These are phyloP conservation scores for Coemansia sp. DNA, from an alignment of 192 early-diverging fungal species.

Conservation along the genomic window DNA sequence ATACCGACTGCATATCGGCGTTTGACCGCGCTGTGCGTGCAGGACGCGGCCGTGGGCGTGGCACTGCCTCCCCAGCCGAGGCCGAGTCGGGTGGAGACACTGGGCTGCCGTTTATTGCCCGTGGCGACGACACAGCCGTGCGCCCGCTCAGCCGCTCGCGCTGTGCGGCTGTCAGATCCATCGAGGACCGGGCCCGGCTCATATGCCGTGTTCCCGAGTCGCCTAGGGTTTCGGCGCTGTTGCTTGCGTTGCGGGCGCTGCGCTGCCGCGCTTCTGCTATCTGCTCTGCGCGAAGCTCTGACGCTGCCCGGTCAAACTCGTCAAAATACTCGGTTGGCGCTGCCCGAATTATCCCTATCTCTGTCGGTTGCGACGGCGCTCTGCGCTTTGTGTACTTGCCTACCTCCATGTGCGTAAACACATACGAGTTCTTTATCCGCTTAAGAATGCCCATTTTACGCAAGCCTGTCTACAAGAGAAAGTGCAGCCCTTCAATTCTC, in stretches of 20 bases:
- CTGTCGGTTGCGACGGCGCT: neutral
- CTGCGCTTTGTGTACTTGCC: conserved; percentile 58
- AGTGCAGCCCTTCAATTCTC: too few relatives aligned
- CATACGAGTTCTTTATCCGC: conserved; percentile 52
- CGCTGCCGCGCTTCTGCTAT: conserved; percentile 8
- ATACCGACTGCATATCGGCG: conserved; percentile 48
- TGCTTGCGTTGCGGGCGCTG: conserved; percentile 1
- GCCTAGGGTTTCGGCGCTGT: conserved; percentile 17
- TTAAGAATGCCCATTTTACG: conserved; percentile 46
- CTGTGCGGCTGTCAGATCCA: conserved; percentile 34
- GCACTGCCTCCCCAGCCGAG: neutral
- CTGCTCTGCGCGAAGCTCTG: conserved; percentile 26
- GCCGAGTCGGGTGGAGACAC: neutral
- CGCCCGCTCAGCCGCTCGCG: conserved; percentile 19
- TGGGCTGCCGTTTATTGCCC: neutral
- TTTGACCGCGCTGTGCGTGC: conserved; percentile 25
- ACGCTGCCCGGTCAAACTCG: conserved; percentile 44
- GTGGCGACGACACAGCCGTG: conserved; percentile 19
- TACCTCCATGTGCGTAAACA: conserved; percentile 55
- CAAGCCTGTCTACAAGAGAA: neutral
- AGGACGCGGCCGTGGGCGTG: conserved; percentile 26
- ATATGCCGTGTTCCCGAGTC: conserved; percentile 5
- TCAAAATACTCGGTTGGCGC: conserved; percentile 18
- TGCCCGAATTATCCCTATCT: conserved; percentile 3
- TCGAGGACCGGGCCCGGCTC: conserved; percentile 22